These are phyloP conservation scores for Domatiomyces globalis DNA, from an alignment of 2,329 filamentous ascomycete genomes.

Conservation along the genomic window DNA sequence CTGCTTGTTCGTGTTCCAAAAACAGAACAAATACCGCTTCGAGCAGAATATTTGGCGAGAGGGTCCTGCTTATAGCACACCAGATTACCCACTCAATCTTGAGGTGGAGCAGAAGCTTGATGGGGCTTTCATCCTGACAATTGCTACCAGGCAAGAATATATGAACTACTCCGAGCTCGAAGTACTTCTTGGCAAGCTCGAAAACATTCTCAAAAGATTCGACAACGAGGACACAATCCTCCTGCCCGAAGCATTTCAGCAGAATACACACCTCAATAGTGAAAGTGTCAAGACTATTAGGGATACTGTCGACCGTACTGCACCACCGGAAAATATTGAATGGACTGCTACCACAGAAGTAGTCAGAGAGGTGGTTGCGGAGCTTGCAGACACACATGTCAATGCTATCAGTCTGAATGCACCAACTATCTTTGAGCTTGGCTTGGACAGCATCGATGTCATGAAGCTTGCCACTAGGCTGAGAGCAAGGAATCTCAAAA, in stretches of 20 bases:
- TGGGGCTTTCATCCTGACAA: constrained; percentile 38
- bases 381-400: constrained; percentile 41
- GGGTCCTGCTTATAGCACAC: constrained; percentile 33
- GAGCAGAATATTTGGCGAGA: constrained; percentile 41
- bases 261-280: neutral
- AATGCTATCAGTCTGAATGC: constrained; percentile 42
- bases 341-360: constrained; percentile 44
- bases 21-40: constrained; percentile 24
- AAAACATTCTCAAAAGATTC: constrained; percentile 3
- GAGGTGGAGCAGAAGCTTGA: constrained; percentile 48
- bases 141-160: constrained; percentile 44
- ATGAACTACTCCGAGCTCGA: constrained; percentile 24
- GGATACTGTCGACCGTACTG: neutral
- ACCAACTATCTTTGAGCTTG: constrained; percentile 59
- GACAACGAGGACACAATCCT: neutral
- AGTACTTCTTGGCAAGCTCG: constrained; percentile 32
- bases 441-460: constrained; percentile 81
- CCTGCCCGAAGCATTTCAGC: constrained; percentile 5
- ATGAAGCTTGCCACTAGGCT: constrained; percentile 69
- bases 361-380: constrained; percentile 50
- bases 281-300: neutral
- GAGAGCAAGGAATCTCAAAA: constrained; percentile 42
- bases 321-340: constrained; percentile 9
- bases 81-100: constrained; percentile 65
- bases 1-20: constrained; percentile 68